These are phyloP conservation scores for Hypoxylon sp. DNA, from an alignment of 2,329 filamentous ascomycete genomes.

Conservation along the genomic window DNA sequence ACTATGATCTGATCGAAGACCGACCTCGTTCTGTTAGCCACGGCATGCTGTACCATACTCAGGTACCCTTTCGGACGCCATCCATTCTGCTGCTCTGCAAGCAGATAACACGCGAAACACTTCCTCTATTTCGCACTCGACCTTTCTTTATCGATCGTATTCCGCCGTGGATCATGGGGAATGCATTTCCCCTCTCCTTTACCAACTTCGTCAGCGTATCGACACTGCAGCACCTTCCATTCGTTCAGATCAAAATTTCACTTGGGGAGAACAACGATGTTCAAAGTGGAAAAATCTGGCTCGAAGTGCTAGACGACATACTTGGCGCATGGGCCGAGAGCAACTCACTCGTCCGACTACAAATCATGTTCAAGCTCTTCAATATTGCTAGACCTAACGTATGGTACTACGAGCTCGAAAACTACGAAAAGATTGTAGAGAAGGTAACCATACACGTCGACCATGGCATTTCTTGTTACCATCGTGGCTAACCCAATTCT, in stretches of 20 bases:
- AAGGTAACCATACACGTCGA: constrained; percentile 28
- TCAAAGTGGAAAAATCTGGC: constrained; percentile 44
- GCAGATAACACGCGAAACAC: constrained; percentile 47
- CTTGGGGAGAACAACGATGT: constrained; percentile 42
- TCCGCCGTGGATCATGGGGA: constrained; percentile 47
- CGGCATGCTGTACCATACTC: constrained; percentile 13
- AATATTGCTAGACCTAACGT: constrained; percentile 30
- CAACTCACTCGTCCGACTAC: constrained; percentile 43
- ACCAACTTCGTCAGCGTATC: constrained; percentile 43
- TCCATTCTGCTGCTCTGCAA: constrained; percentile 49
- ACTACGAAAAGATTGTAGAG: constrained; percentile 36
- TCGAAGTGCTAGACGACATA: constrained; percentile 39
- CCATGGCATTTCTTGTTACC: constrained; percentile 3
- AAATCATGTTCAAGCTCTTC: constrained; percentile 46
- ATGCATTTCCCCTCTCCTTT: constrained; percentile 39
- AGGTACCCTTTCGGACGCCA: constrained; percentile 40
- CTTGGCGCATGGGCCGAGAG: constrained; percentile 40
- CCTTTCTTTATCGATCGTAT: constrained; percentile 48
- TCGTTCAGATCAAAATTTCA: constrained; percentile 45
- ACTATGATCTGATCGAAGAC: constrained; percentile 38
- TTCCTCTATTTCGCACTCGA: constrained; percentile 40
- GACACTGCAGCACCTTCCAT: constrained; percentile 46
- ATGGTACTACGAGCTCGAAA: constrained; percentile 38
- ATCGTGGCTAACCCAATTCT: too few species aligned
- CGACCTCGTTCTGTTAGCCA: constrained; percentile 11